Evolutionary conservation across 2,329 filamentous ascomycete genomes (phyloP).

Genomic region (Endocalyx cinctus): DNA sequence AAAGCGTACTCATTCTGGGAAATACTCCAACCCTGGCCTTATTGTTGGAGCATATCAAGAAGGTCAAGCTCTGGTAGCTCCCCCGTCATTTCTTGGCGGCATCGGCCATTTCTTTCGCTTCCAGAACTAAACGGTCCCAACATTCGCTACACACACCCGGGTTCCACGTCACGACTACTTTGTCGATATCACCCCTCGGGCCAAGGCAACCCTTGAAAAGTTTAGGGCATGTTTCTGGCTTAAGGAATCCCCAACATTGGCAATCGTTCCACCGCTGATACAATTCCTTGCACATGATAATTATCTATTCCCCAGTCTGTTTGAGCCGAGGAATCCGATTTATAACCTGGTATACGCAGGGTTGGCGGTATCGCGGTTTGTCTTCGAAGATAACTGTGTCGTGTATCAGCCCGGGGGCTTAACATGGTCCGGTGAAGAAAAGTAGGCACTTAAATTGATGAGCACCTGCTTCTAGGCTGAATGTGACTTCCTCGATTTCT

Average conservation of each 20-base stretch:
- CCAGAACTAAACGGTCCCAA: slow-evolving; percentile 26
- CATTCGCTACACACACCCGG: slow-evolving; percentile 30
- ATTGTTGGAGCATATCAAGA: too few relatives aligned
- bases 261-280: slow-evolving; percentile 29
- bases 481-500: too few relatives aligned
- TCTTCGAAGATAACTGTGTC: too few relatives aligned
- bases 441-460: too few relatives aligned
- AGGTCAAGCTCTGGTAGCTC: too few relatives aligned
- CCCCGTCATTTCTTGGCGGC: slow-evolving; percentile 16
- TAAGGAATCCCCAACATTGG: slow-evolving; percentile 27
- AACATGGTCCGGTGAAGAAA: too few relatives aligned
- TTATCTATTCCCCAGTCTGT: background rate
- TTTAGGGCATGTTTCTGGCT: slow-evolving; percentile 23
- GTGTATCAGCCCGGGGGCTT: too few relatives aligned
- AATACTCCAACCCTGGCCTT: too few relatives aligned
- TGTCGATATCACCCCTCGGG: slow-evolving; percentile 28
- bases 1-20: too few relatives aligned
- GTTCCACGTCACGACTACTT: slow-evolving; percentile 27
- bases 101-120: slow-evolving; percentile 27
- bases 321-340: background rate
- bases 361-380: too few relatives aligned
- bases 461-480: too few relatives aligned
- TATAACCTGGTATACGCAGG: too few relatives aligned
- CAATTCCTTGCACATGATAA: slow-evolving; percentile 28
- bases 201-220: slow-evolving; percentile 29